Evolutionary conservation across 768 basidiomycete species (phyloP).

Genomic region (Lactarius quietus): DNA sequence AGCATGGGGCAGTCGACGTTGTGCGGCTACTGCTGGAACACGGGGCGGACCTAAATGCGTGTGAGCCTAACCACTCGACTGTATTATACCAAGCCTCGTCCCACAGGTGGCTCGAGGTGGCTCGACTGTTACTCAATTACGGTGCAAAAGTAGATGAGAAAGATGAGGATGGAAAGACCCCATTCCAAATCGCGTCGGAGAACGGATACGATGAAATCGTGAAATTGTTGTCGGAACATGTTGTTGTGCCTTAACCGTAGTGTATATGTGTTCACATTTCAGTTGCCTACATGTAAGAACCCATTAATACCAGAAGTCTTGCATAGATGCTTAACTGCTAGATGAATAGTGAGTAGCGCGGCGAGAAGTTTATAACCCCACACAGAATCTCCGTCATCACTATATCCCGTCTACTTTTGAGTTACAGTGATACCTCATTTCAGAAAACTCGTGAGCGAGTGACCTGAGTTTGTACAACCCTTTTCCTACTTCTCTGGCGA

Average conservation of each 20-base stretch:
- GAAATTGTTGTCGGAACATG: neutral
- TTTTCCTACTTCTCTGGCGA: too few relatives aligned
- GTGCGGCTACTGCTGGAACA: neutral
- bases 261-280: neutral
- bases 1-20: neutral
- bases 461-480: too few relatives aligned
- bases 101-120: neutral
- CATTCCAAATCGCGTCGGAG: neutral
- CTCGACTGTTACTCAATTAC: neutral
- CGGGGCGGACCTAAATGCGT: neutral
- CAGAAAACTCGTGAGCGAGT: too few relatives aligned
- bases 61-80: neutral
- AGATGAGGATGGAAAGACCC: neutral
- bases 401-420: too few relatives aligned
- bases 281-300: neutral
- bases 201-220: neutral
- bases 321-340: too few relatives aligned
- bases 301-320: too few relatives aligned
- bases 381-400: too few relatives aligned
- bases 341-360: too few relatives aligned
- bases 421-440: too few relatives aligned
- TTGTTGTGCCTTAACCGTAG: neutral
- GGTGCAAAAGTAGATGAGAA: neutral
- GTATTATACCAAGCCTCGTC: neutral
- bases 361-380: too few relatives aligned